Evolutionary conservation across 176 grass and related monocot species (phyloP).

Genomic region (Oryza glumipatula): DNA sequence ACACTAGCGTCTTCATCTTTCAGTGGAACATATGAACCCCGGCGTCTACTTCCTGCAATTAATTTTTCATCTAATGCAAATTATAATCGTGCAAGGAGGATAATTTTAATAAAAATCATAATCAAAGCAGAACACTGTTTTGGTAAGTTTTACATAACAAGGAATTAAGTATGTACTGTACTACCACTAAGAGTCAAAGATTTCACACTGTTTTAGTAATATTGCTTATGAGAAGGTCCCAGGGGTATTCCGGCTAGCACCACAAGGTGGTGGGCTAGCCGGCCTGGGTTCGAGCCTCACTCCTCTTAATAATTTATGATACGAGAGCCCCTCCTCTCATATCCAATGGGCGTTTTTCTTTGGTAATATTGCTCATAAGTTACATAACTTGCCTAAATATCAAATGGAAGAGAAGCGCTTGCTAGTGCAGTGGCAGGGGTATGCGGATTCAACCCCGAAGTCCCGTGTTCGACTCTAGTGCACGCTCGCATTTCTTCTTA

Average conservation of each 20-base stretch:
- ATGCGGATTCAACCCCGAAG: no score
- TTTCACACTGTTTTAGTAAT: neutral
- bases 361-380: neutral
- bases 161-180: neutral
- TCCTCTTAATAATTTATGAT: no score
- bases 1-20: slow-evolving; percentile 37
- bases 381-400: neutral
- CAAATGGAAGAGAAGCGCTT: neutral
- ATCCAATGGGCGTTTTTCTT: no score
- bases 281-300: no score
- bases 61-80: slow-evolving; percentile 26
- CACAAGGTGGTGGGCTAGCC: no score
- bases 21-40: slow-evolving; percentile 51
- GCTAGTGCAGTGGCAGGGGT: no score
- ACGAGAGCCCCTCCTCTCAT: no score
- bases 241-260: no score
- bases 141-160: slow-evolving; percentile 1
- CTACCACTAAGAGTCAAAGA: slow-evolving; percentile 8
- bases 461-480: no score
- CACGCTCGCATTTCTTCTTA: no score
- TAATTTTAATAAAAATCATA: slow-evolving; percentile 11
- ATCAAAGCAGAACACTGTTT: neutral
- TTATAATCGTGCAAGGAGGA: neutral
- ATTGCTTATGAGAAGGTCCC: neutral
- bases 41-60: slow-evolving; percentile 52